These are phyloP conservation scores for Malassezia psittaci DNA, from an alignment of 1,284 basidiomycete species.

Conservation along the genomic window DNA sequence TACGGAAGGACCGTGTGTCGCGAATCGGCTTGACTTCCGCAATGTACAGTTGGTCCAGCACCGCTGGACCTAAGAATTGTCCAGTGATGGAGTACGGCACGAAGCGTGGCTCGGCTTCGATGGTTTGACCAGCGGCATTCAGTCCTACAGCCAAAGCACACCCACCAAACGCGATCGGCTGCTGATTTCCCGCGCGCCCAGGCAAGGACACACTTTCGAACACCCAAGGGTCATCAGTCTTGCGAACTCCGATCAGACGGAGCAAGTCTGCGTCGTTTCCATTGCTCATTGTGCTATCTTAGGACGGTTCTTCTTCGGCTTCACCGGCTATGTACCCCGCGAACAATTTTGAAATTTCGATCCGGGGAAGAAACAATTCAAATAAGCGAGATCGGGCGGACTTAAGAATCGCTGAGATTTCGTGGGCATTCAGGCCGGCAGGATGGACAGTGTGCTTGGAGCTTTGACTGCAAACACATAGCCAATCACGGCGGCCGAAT, in stretches of 20 bases:
- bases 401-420: too few species aligned
- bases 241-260: slow-evolving; percentile 24
- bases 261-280: slow-evolving; percentile 10
- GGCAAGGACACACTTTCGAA: slow-evolving; percentile 24
- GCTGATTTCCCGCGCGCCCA: slow-evolving; percentile 30
- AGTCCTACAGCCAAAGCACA: slow-evolving; percentile 26
- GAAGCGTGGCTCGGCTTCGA: slow-evolving; percentile 18
- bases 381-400: too few species aligned
- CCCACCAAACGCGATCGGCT: slow-evolving; percentile 38
- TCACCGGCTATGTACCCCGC: too few species aligned
- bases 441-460: neutral
- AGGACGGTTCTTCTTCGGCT: too few species aligned
- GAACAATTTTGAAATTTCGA: too few species aligned
- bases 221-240: slow-evolving; percentile 19
- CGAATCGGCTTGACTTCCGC: slow-evolving; percentile 24
- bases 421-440: neutral
- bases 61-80: slow-evolving; percentile 31
- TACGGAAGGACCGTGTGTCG: slow-evolving; percentile 31
- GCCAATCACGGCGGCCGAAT: too few species aligned
- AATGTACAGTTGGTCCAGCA: slow-evolving; percentile 21
- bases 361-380: too few species aligned
- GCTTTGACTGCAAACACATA: too few species aligned
- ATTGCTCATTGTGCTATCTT: too few species aligned
- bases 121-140: slow-evolving; percentile 27
- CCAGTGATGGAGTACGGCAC: slow-evolving; percentile 31